Conservation (phyloP, 108 stramenopile genomes). For the Parmales sp. region DNA sequence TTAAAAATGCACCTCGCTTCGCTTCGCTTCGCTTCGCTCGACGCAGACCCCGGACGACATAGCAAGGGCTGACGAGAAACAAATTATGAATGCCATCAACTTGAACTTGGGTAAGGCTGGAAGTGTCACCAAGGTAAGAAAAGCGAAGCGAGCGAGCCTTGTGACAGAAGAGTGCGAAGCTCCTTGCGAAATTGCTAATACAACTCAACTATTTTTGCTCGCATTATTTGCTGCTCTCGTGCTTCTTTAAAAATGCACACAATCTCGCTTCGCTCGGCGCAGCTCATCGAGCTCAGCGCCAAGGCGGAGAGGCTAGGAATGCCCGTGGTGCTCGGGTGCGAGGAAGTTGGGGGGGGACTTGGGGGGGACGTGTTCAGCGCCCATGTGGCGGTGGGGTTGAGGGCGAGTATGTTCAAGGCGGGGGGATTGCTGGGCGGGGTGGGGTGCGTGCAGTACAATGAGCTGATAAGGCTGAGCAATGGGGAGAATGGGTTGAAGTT, state of each 20-base stretch:
- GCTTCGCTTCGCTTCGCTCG: no score
- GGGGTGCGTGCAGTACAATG: constrained; percentile 7
- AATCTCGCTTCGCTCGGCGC: no score
- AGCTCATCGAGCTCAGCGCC: background rate
- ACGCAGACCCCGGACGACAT: background rate
- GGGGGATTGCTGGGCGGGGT: background rate
- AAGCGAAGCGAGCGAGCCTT: no score
- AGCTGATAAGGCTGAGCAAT: background rate
- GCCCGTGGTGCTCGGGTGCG: background rate
- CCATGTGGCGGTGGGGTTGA: constrained; percentile 8
- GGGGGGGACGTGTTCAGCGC: background rate
- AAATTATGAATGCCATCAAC: constrained; percentile 4
- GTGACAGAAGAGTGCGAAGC: no score
- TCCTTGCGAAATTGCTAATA: no score
- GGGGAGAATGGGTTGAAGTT: background rate
- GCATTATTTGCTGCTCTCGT: no score
- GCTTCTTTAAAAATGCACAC: no score
- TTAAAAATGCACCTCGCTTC: no score
- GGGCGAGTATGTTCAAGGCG: background rate
- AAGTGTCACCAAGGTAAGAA: constrained; percentile 12
- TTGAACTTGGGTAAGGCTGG: constrained; percentile 4
- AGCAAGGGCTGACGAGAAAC: background rate
- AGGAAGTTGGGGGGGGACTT: background rate
- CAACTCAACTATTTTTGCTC: no score
- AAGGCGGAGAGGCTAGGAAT: background rate